A percentile compares a stretch with the other conserved stretches of the same genome.
phyloP scores from a whole-genome alignment of 805 yeast genomes.

The Zygotorulaspora sp. region DNA sequence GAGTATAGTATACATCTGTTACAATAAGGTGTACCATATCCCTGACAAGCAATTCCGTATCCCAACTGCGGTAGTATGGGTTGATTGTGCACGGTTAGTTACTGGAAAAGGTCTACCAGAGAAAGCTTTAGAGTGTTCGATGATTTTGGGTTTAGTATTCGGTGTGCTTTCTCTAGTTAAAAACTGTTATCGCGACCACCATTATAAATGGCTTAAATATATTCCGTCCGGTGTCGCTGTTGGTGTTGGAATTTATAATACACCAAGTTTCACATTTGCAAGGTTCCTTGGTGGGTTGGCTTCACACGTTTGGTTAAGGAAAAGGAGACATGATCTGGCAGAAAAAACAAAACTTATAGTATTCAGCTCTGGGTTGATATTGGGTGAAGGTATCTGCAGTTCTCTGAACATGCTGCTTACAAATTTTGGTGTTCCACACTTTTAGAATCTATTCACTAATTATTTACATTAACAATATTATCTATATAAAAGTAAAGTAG shows the following conservation, averaged over 20 bases:
- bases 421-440: conserved; percentile 60
- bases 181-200: conserved; percentile 47
- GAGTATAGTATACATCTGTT: conserved; percentile 74
- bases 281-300: conserved; percentile 83
- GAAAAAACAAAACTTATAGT: conserved; percentile 75
- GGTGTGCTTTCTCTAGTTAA: conserved; percentile 63
- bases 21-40: conserved; percentile 75
- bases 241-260: conserved; percentile 92
- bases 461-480: not conserved
- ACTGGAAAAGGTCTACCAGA: conserved; percentile 90
- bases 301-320: conserved; percentile 53
- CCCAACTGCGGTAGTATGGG: conserved; percentile 96
- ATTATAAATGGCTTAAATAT: conserved; percentile 42
- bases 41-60: conserved; percentile 79
- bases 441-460: conserved; percentile 17
- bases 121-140: conserved; percentile 56
- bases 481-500: not conserved
- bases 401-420: conserved; percentile 76
- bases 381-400: conserved; percentile 92
- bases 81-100: conserved; percentile 89
- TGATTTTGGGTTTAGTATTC: conserved; percentile 61
- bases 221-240: conserved; percentile 96
- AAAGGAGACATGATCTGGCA: conserved; percentile 36
- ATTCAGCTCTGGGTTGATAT: conserved; percentile 83
- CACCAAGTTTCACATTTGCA: conserved; percentile 91